These are phyloP conservation scores for Isabelozyma pseudorhagii DNA, from an alignment of 805 yeast species.

Conservation along the genomic window DNA sequence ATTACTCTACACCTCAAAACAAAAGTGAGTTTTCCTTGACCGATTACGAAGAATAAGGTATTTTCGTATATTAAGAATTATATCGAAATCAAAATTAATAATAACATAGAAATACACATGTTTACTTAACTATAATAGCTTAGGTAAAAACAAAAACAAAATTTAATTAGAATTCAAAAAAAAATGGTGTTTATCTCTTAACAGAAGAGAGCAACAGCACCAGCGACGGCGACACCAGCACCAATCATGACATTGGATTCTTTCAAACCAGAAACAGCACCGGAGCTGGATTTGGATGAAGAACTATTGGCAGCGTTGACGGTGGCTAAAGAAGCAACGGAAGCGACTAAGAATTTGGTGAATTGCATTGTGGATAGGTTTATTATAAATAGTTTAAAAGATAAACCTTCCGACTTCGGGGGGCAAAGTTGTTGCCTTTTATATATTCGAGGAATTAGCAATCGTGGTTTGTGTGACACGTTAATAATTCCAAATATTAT, in stretches of 20 bases:
- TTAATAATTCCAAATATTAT: not conserved
- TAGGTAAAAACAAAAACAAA: not conserved
- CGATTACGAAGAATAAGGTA: not conserved
- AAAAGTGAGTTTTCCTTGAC: not conserved
- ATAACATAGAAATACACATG: not conserved
- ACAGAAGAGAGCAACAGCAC: conserved; percentile 14
- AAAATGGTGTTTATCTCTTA: not conserved
- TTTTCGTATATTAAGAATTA: not conserved
- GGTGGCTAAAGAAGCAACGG: conserved; percentile 6
- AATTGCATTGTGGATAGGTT: conserved; percentile 7
- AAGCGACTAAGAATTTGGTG: conserved; percentile 4
- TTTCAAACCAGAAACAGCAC: conserved; percentile 3
- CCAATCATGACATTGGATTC: conserved; percentile 7
- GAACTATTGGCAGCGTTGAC: conserved; percentile 6
- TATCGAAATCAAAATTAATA: too few relatives aligned
- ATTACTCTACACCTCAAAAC: not conserved
- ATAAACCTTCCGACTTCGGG: not conserved
- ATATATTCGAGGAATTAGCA: not conserved
- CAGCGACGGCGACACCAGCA: conserved; percentile 12
- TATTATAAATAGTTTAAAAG: not conserved
- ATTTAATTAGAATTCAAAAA: not conserved
- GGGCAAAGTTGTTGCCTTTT: not conserved
- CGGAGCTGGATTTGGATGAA: conserved; percentile 4
- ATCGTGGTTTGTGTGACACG: not conserved
- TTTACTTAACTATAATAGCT: not conserved